Evolutionary conservation across 208 protist species (phyloP).

Genomic region (Kentomonas sorsogonicus): DNA sequence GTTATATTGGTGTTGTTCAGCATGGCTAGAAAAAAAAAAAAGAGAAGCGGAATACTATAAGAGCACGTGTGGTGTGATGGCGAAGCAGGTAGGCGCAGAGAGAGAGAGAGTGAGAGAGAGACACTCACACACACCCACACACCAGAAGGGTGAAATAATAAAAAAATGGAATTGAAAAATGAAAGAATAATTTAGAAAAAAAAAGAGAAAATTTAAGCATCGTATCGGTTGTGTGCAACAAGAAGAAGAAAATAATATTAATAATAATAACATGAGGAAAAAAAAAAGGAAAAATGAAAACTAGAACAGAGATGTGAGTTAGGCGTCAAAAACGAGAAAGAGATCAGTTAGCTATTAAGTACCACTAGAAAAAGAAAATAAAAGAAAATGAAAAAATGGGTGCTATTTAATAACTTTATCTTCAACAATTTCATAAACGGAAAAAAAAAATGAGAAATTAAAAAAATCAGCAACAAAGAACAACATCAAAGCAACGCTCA

Average conservation of each 20-base stretch:
- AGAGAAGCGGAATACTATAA: too few species aligned
- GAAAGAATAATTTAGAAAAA: neutral
- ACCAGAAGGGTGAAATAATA: too few species aligned
- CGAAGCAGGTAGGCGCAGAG: too few species aligned
- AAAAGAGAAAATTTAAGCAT: too few species aligned
- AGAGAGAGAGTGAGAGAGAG: too few species aligned
- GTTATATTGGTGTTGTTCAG: too few species aligned
- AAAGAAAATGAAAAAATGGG: slow-evolving; percentile 1
- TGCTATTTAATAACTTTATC: neutral
- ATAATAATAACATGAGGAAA: slow-evolving; percentile 1
- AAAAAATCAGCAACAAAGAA: neutral
- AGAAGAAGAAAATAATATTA: neutral
- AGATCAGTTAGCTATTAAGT: too few species aligned
- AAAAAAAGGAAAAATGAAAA: slow-evolving; percentile 10
- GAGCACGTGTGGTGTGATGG: too few species aligned
- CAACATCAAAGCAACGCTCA: neutral
- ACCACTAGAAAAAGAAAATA: slow-evolving; percentile 8
- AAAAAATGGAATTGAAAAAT: slow-evolving; percentile 2
- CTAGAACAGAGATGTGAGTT: slow-evolving; percentile 5
- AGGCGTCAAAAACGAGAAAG: too few species aligned
- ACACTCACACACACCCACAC: too few species aligned
- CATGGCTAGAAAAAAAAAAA: too few species aligned
- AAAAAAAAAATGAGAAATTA: slow-evolving; percentile 1
- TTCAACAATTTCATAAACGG: neutral
- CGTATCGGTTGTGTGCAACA: neutral